phyloP scores from a whole-genome alignment of 345 rosid genomes.

The Citrus inodora region DNA sequence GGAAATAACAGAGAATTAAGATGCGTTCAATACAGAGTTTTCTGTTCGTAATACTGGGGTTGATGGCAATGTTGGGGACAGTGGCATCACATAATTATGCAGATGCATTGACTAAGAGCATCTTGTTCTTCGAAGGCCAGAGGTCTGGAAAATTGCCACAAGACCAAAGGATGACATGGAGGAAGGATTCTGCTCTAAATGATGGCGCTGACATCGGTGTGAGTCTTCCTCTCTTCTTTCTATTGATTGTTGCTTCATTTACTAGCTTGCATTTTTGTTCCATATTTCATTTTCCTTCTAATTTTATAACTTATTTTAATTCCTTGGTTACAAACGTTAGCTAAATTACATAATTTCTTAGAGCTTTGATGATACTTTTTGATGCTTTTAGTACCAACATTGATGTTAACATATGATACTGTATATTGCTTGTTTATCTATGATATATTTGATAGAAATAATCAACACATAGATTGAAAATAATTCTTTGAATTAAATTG shows the following conservation, averaged over 20 bases:
- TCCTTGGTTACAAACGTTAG: no score
- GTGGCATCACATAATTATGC: conserved; percentile 44
- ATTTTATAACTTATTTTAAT: neutral
- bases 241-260: neutral
- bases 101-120: conserved; percentile 54
- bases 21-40: neutral
- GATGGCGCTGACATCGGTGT: conserved; percentile 48
- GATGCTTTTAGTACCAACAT: no score
- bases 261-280: no score
- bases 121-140: conserved; percentile 74
- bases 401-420: no score
- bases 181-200: conserved; percentile 52
- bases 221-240: conserved; percentile 2
- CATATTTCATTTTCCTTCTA: no score
- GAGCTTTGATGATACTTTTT: no score
- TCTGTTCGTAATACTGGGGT: no score
- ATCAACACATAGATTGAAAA: no score
- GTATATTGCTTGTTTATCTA: no score
- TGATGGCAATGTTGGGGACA: neutral
- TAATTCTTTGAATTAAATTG: no score
- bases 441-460: no score
- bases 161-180: conserved; percentile 52
- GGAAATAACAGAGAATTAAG: neutral
- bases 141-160: conserved; percentile 56
- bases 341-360: no score